Conservation (phyloP, 805 yeast species). For the Teunomyces tritomae region DNA sequence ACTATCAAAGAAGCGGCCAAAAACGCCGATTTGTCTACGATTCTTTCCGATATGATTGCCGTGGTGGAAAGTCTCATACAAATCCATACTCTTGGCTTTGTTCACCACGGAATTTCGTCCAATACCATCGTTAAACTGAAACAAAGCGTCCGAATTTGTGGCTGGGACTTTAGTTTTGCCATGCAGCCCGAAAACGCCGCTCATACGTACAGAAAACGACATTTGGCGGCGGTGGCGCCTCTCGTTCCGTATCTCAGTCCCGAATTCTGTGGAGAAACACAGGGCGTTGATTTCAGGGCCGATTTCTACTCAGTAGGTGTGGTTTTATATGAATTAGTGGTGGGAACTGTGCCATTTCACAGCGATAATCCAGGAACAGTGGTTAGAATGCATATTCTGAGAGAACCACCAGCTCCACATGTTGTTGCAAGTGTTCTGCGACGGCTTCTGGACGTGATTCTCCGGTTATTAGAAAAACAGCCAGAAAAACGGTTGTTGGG, state of each 20-base stretch:
- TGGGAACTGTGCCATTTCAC: slow-evolving; percentile 45
- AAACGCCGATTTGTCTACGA: slow-evolving; percentile 13
- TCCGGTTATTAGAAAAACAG: slow-evolving; percentile 42
- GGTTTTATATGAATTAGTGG: slow-evolving; percentile 47
- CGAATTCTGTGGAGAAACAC: slow-evolving; percentile 43
- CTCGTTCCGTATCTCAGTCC: slow-evolving; percentile 50
- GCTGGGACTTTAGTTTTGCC: slow-evolving; percentile 50
- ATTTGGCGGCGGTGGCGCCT: slow-evolving; percentile 34
- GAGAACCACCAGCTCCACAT: slow-evolving; percentile 42
- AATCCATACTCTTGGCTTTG: slow-evolving; percentile 41
- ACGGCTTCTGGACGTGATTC: slow-evolving; percentile 36
- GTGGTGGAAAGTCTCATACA: slow-evolving; percentile 22
- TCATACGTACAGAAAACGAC: slow-evolving; percentile 41
- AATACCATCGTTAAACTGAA: slow-evolving; percentile 30
- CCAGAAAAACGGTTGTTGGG: slow-evolving; percentile 39
- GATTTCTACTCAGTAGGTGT: slow-evolving; percentile 51
- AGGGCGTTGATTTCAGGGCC: slow-evolving; percentile 44
- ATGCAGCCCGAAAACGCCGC: slow-evolving; percentile 40
- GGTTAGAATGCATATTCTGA: slow-evolving; percentile 38
- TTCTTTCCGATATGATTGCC: slow-evolving; percentile 22
- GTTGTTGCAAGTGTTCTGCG: slow-evolving; percentile 27
- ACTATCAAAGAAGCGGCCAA: slow-evolving; percentile 5
- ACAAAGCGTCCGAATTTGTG: slow-evolving; percentile 35
- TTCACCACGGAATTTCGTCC: slow-evolving; percentile 47
- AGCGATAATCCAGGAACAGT: slow-evolving; percentile 38